Conservation (phyloP, 352 stramenopile genomes). For the Pythium coloratum region DNA sequence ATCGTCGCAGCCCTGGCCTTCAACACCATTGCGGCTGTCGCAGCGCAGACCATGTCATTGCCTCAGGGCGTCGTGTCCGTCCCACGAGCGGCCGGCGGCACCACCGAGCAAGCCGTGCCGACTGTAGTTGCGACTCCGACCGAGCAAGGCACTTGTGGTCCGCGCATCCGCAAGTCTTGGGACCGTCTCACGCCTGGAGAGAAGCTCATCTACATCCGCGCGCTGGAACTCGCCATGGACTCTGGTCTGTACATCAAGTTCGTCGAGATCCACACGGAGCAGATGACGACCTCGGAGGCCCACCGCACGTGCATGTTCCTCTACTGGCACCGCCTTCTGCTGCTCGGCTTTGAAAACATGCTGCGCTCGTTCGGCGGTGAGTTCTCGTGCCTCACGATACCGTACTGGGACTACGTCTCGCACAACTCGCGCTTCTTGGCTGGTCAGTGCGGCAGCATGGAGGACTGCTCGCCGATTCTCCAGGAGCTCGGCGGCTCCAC, state of each 20-base stretch:
- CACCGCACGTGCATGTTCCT: conserved; percentile 89
- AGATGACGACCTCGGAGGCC: conserved; percentile 77
- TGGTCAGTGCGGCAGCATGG: conserved; percentile 63
- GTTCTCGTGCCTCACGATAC: conserved; percentile 84
- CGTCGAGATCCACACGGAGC: conserved; percentile 84
- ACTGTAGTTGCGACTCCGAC: background rate
- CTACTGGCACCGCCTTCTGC: conserved; percentile 82
- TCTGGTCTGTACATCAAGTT: conserved; percentile 86
- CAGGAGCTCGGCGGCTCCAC: conserved; percentile 67
- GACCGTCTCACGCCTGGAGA: conserved; percentile 54
- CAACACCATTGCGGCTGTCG: background rate
- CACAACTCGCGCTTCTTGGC: conserved; percentile 73
- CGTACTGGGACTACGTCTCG: conserved; percentile 88
- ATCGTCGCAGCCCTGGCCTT: background rate
- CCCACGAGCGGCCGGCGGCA: background rate
- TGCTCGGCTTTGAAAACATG: conserved; percentile 88
- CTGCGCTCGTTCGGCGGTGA: conserved; percentile 72
- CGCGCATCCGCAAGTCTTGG: conserved; percentile 80
- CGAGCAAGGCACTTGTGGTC: conserved; percentile 37
- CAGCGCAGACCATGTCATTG: background rate
- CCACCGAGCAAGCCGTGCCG: conserved; percentile 5
- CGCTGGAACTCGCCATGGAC: conserved; percentile 76
- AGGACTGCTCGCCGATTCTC: conserved; percentile 72
- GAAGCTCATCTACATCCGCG: conserved; percentile 75
- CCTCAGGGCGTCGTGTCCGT: background rate